phyloP scores from a whole-genome alignment of 2,329 filamentous ascomycete genomes.

The Dactylonectria macrodidyma region DNA sequence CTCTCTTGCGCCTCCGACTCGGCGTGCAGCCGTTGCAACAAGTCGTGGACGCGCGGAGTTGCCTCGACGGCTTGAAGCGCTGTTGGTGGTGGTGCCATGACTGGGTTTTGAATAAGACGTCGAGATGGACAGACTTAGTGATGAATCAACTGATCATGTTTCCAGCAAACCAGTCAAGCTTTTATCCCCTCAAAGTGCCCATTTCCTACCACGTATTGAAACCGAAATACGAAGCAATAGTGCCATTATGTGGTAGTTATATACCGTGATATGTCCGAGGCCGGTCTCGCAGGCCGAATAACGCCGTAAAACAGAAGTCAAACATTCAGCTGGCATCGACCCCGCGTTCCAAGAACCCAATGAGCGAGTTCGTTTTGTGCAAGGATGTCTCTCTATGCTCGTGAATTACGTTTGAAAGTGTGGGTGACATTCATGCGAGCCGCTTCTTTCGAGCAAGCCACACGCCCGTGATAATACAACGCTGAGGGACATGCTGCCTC shows the following conservation, averaged over 20 bases:
- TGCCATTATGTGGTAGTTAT: neutral
- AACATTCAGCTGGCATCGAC: neutral
- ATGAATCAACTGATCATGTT: neutral
- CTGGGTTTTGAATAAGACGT: neutral
- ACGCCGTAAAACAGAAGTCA: neutral
- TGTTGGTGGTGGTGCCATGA: constrained; percentile 39
- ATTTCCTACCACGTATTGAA: neutral
- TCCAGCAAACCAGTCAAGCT: neutral
- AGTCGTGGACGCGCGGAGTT: constrained; percentile 44
- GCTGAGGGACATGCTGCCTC: constrained; percentile 1
- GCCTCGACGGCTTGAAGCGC: constrained; percentile 44
- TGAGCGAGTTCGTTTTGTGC: neutral
- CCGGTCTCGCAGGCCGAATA: constrained; percentile 30
- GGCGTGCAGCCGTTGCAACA: constrained; percentile 48
- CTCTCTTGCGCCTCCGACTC: constrained; percentile 47
- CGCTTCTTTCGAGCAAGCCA: constrained; percentile 15
- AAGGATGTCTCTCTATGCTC: neutral
- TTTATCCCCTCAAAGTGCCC: neutral
- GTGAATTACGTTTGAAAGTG: neutral
- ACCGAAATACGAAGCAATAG: neutral
- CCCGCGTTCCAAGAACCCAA: constrained; percentile 8
- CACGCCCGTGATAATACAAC: neutral
- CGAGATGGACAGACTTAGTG: neutral
- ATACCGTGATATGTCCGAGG: constrained; percentile 29
- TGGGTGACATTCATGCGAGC: constrained; percentile 14